Conservation (phyloP, 192 early-diverging fungal species). For the Entomortierella chlamydospora region DNA sequence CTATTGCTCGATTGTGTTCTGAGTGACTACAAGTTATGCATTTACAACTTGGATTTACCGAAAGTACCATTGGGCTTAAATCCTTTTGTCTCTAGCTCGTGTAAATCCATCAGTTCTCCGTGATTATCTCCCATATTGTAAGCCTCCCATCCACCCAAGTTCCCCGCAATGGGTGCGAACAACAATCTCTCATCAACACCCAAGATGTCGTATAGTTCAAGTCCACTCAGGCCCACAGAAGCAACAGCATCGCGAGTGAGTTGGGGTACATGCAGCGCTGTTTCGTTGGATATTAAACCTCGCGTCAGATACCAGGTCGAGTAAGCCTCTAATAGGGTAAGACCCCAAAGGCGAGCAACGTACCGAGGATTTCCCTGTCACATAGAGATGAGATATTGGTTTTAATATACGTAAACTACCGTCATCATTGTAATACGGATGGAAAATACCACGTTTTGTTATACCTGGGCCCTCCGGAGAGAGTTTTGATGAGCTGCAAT, state of each 20-base stretch:
- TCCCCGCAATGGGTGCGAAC: slow-evolving; percentile 71
- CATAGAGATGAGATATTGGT: slow-evolving; percentile 66
- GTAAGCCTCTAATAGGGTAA: slow-evolving; percentile 61
- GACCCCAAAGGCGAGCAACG: slow-evolving; percentile 64
- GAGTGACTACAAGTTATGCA: too few relatives aligned
- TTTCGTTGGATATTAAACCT: slow-evolving; percentile 57
- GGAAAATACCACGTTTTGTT: neutral
- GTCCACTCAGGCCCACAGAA: slow-evolving; percentile 59
- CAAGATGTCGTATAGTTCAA: slow-evolving; percentile 64
- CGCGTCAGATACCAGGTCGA: slow-evolving; percentile 67
- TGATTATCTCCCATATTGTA: slow-evolving; percentile 73
- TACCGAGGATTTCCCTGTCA: slow-evolving; percentile 47
- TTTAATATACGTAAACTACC: slow-evolving; percentile 59
- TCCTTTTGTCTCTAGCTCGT: slow-evolving; percentile 16
- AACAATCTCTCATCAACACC: slow-evolving; percentile 68
- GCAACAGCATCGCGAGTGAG: slow-evolving; percentile 59
- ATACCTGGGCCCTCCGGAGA: slow-evolving; percentile 17
- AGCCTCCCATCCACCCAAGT: slow-evolving; percentile 63
- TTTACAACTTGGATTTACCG: slow-evolving; percentile 31
- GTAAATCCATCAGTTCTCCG: slow-evolving; percentile 56
- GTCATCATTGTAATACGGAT: slow-evolving; percentile 49
- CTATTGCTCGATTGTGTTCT: neutral
- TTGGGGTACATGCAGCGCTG: slow-evolving; percentile 48
- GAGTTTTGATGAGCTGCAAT: slow-evolving; percentile 41
- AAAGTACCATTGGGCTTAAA: slow-evolving; percentile 14